Evolutionary conservation across 2,329 filamentous ascomycete species (phyloP).

Genomic region (Botrytis fragariae): DNA sequence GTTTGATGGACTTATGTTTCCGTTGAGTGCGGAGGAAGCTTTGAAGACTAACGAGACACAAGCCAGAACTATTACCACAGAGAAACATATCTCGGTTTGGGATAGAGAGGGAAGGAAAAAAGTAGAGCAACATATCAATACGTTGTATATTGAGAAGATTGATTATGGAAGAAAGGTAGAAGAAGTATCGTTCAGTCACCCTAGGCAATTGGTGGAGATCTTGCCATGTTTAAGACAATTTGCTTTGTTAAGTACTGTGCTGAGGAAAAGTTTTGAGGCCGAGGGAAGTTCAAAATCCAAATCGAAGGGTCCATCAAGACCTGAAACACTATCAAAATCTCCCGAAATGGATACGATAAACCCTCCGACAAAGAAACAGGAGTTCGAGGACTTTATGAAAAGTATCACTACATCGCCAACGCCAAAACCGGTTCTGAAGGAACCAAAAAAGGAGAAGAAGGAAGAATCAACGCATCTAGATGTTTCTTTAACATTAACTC

Average conservation of each 20-base stretch:
- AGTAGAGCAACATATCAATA: conserved; percentile 51
- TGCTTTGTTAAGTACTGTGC: conserved; percentile 63
- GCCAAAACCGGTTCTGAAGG: conserved; percentile 21
- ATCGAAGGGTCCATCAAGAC: neutral
- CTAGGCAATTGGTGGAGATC: conserved; percentile 69
- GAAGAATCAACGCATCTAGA: conserved; percentile 24
- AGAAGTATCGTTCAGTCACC: conserved; percentile 73
- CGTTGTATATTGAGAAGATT: conserved; percentile 67
- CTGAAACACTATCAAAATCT: neutral
- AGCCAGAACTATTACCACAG: conserved; percentile 52
- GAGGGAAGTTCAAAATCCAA: neutral
- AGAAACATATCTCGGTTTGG: conserved; percentile 47
- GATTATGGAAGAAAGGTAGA: conserved; percentile 67
- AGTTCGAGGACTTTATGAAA: conserved; percentile 37
- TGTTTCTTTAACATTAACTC: conserved; percentile 35
- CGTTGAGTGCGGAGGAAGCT: conserved; percentile 45
- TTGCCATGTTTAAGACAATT: conserved; percentile 76
- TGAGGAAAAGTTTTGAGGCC: conserved; percentile 56
- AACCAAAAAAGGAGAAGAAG: neutral
- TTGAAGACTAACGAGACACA: conserved; percentile 51
- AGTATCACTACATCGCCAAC: neutral
- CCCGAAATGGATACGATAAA: neutral
- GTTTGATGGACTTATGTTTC: conserved; percentile 52
- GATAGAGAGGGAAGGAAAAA: conserved; percentile 30
- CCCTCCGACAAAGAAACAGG: conserved; percentile 31